These are phyloP conservation scores for Ceriops decandra DNA, from an alignment of 345 rosid species.

Conservation along the genomic window DNA sequence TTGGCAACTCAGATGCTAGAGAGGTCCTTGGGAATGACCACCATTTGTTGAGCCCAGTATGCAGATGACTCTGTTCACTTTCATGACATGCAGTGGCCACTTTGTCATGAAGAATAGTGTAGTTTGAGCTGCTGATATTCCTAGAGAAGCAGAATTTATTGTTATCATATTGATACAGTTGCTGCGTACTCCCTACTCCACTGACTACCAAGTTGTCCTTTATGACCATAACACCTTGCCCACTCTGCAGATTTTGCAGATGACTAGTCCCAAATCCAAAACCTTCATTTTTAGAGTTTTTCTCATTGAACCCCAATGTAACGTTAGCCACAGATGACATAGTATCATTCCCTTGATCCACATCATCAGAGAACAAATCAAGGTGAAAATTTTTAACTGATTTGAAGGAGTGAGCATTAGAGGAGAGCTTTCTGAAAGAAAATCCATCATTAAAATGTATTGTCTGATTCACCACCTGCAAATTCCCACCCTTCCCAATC, in stretches of 20 bases:
- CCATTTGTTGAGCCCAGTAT: slow-evolving; percentile 2
- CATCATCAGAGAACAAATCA: slow-evolving; percentile 28
- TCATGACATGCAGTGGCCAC: slow-evolving; percentile 30
- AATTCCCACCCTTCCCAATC: slow-evolving; percentile 41
- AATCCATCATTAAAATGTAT: slow-evolving; percentile 51
- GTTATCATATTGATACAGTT: slow-evolving; percentile 51
- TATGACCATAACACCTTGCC: slow-evolving; percentile 44
- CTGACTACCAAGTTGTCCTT: slow-evolving; percentile 43
- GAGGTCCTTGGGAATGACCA: slow-evolving; percentile 20
- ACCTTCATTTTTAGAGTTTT: slow-evolving; percentile 30
- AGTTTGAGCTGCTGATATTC: slow-evolving; percentile 70
- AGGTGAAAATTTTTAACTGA: slow-evolving; percentile 53
- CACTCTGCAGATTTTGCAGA: slow-evolving; percentile 55
- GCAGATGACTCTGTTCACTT: slow-evolving; percentile 10
- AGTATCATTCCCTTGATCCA: slow-evolving; percentile 40
- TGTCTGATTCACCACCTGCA: slow-evolving; percentile 59
- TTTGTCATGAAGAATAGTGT: slow-evolving; percentile 52
- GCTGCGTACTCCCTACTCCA: slow-evolving; percentile 49
- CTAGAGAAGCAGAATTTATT: slow-evolving; percentile 57
- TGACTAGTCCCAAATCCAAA: slow-evolving; percentile 20
- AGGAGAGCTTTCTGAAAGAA: slow-evolving; percentile 27
- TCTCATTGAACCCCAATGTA: slow-evolving; percentile 55
- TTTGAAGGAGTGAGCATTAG: slow-evolving; percentile 17
- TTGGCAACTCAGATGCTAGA: slow-evolving; percentile 16
- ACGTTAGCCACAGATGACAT: slow-evolving; percentile 34